These are phyloP conservation scores for Ascochyta rabiei DNA, from an alignment of 2,329 filamentous ascomycete species.

Conservation along the genomic window DNA sequence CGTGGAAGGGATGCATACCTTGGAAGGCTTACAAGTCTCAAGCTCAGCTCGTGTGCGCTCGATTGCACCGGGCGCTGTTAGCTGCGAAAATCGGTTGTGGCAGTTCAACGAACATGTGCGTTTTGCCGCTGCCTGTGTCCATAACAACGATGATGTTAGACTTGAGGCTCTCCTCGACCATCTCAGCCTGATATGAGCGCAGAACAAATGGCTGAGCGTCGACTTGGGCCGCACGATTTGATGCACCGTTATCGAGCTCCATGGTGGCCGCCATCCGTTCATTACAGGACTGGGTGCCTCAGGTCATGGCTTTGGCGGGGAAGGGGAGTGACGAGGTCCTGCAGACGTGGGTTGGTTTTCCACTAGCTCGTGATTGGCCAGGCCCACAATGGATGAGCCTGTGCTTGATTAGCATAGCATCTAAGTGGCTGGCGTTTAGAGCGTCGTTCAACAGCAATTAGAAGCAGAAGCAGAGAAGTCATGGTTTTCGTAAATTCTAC, in stretches of 20 bases:
- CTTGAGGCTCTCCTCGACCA: conserved; percentile 53
- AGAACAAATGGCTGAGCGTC: conserved; percentile 35
- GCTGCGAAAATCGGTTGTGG: background rate
- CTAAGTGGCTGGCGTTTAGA: background rate
- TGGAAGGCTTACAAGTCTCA: conserved; percentile 44
- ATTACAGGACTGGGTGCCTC: background rate
- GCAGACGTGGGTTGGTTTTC: background rate
- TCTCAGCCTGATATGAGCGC: conserved; percentile 57
- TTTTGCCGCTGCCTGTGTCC: conserved; percentile 58
- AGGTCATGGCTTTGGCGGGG: background rate
- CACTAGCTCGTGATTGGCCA: conserved; percentile 13
- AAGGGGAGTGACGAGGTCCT: conserved; percentile 4
- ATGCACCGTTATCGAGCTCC: conserved; percentile 10
- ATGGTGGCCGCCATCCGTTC: conserved; percentile 2
- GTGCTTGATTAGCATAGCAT: background rate
- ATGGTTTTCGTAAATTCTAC: conserved; percentile 36
- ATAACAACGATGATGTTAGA: conserved; percentile 57
- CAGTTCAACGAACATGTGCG: conserved; percentile 45
- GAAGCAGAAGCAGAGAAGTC: background rate
- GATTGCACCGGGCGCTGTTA: conserved; percentile 46
- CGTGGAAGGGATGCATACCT: conserved; percentile 34
- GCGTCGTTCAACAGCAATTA: background rate
- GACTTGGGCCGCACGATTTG: background rate
- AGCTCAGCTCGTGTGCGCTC: conserved; percentile 53
- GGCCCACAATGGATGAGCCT: conserved; percentile 1